Conservation (phyloP, 495 filamentous ascomycete species). For the Xylaria acuta region DNA sequence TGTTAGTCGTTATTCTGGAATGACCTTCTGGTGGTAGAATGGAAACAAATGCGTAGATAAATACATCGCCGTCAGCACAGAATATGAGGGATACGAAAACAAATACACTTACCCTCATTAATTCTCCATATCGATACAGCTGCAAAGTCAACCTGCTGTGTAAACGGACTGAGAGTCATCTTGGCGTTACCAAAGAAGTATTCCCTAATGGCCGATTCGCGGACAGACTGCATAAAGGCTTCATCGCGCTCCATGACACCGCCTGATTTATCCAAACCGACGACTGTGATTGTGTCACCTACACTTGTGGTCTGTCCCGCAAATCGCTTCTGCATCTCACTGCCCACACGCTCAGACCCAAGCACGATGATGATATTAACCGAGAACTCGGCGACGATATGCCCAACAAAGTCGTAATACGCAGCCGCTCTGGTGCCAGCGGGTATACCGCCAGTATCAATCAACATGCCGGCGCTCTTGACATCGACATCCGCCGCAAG, state of each 20-base stretch:
- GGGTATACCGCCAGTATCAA: conserved; percentile 82
- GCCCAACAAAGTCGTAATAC: conserved; percentile 71
- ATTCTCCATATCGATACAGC: conserved; percentile 73
- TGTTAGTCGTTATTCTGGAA: conserved; percentile 5
- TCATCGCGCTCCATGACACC: conserved; percentile 85
- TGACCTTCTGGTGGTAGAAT: not conserved
- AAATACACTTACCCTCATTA: conserved; percentile 52
- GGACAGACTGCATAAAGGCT: conserved; percentile 70
- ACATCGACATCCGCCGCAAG: conserved; percentile 77
- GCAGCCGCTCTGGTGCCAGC: conserved; percentile 52
- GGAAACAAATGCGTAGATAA: not conserved
- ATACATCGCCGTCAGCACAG: not conserved
- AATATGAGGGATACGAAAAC: not conserved
- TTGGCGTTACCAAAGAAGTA: conserved; percentile 92
- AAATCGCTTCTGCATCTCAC: conserved; percentile 77
- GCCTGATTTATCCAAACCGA: conserved; percentile 84
- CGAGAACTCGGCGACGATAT: conserved; percentile 87
- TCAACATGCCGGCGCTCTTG: conserved; percentile 75
- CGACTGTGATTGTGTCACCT: conserved; percentile 70
- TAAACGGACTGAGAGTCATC: conserved; percentile 82
- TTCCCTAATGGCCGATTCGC: conserved; percentile 78
- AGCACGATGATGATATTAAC: conserved; percentile 83
- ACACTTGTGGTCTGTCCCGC: conserved; percentile 64
- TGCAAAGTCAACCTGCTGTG: conserved; percentile 76
- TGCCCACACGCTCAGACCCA: conserved; percentile 82